Evolutionary conservation across 306 rosid genomes (phyloP).

Genomic region (Vigna mungo): DNA sequence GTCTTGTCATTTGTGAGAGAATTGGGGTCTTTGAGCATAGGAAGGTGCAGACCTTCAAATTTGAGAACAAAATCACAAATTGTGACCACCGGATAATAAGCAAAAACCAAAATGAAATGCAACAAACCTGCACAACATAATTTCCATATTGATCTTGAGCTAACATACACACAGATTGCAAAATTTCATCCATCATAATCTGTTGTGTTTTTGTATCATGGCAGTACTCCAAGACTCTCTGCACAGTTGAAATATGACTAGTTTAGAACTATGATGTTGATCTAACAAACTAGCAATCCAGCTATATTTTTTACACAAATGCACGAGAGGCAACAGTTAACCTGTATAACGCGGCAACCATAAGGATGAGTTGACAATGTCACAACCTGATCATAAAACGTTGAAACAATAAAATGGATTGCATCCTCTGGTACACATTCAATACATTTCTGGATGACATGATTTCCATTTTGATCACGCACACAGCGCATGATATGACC

Average conservation of each 20-base stretch:
- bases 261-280: constrained; percentile 29
- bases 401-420: constrained; percentile 77
- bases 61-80: constrained; percentile 39
- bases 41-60: no score
- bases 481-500: constrained; percentile 94
- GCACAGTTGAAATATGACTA: constrained; percentile 44
- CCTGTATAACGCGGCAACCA: constrained; percentile 99
- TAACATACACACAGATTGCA: constrained; percentile 91
- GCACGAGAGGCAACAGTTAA: constrained; percentile 29
- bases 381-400: constrained; percentile 91
- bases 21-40: background rate
- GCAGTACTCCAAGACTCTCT: constrained; percentile 97
- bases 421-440: constrained; percentile 96
- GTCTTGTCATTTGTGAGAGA: background rate
- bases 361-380: constrained; percentile 93
- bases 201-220: constrained; percentile 77
- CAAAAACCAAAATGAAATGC: constrained; percentile 37
- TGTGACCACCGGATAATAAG: background rate
- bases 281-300: constrained; percentile 9
- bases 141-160: constrained; percentile 98
- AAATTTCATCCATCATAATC: constrained; percentile 95
- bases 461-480: constrained; percentile 98
- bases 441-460: constrained; percentile 94
- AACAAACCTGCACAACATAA: constrained; percentile 93
- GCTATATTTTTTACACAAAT: constrained; percentile 23